Evolutionary conservation across 2,329 filamentous ascomycete genomes (phyloP).

Genomic region (Exophiala sp.): DNA sequence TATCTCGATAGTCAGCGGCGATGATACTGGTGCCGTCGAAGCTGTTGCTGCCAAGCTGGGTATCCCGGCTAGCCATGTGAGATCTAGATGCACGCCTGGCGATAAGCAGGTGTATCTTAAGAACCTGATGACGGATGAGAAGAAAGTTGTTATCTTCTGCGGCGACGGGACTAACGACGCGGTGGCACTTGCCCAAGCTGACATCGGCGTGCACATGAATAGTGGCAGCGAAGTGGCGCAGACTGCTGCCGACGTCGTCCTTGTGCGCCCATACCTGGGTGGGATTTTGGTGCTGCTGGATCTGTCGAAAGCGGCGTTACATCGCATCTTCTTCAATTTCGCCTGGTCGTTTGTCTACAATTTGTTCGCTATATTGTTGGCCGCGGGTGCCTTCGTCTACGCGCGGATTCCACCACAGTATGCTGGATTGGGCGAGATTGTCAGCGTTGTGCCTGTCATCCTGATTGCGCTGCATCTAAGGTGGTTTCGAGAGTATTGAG

Average conservation of each 20-base stretch:
- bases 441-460: conserved; percentile 67
- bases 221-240: conserved; percentile 57
- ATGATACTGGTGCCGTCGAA: conserved; percentile 47
- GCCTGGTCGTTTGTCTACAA: conserved; percentile 67
- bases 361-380: conserved; percentile 59
- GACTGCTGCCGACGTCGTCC: conserved; percentile 62
- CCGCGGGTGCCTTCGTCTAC: conserved; percentile 58
- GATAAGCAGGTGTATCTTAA: conserved; percentile 48
- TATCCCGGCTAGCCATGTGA: conserved; percentile 39
- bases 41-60: conserved; percentile 41
- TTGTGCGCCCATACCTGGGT: conserved; percentile 53
- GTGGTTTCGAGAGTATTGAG: too few relatives aligned
- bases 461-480: conserved; percentile 7
- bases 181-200: conserved; percentile 62
- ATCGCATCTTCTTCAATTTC: conserved; percentile 61
- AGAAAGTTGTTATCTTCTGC: conserved; percentile 54
- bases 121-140: conserved; percentile 3
- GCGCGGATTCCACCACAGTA: conserved; percentile 56
- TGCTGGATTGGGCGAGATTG: conserved; percentile 65
- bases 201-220: conserved; percentile 65
- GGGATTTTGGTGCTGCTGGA: conserved; percentile 56
- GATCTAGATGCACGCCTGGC: conserved; percentile 46
- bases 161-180: conserved; percentile 79
- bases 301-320: conserved; percentile 41
- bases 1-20: conserved; percentile 54